Base-by-base conservation (phyloP, 2,329 filamentous ascomycete species). In the Didymella pomorum region DNA sequence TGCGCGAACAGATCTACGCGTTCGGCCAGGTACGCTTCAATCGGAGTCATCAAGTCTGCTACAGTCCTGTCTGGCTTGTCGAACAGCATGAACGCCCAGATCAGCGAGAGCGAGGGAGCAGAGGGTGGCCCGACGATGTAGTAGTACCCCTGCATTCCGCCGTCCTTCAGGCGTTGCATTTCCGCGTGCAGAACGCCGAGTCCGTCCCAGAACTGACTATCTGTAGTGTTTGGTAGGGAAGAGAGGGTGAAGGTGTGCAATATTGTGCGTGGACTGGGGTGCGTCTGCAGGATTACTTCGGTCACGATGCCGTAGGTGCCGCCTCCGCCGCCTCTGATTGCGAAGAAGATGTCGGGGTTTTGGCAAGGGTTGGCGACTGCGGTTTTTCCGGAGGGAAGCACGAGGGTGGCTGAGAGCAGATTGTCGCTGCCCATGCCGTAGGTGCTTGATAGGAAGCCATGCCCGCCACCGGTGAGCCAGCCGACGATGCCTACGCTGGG, bases 261-360 rank as follows among this genome's bases (percentile, higher is more conserved):
- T 1, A 64, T 65, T 5, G 64, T 66, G 8, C 59, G 60, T 0
- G 61, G 85, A 79, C 61, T 59, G 3, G 66, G 64, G 26, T 56
- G 68, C 0, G 60, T 60, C 28, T 63, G 62, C 11, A 73, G 37
- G 0, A 71, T 60, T 11, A 65, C 63, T 51, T 69, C 62, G 0
- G 65, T 62, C 0, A 79, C 60, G 1, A 81, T 72, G 0, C 79
- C 79, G 26, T 77, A 81, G 3, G 79, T 81, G 2, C 76, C 78
- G 9, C 75, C 75, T 0, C 79, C 79, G 2, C 72, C 78, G 4
- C 79, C 79, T 1, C 75, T 67, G 3, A 80, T 70, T 0, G 78
- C 79, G 67, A 74, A 80, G 65, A 81, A 81, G 1, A 80, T 59
- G 2, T 72, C 64, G 3, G 67, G 48, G 29, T 76, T 68, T 0